Evolutionary conservation across 768 basidiomycete genomes (phyloP), one percentile per base, ranked within the genome.

Genomic region (Amanita rimosa): DNA sequence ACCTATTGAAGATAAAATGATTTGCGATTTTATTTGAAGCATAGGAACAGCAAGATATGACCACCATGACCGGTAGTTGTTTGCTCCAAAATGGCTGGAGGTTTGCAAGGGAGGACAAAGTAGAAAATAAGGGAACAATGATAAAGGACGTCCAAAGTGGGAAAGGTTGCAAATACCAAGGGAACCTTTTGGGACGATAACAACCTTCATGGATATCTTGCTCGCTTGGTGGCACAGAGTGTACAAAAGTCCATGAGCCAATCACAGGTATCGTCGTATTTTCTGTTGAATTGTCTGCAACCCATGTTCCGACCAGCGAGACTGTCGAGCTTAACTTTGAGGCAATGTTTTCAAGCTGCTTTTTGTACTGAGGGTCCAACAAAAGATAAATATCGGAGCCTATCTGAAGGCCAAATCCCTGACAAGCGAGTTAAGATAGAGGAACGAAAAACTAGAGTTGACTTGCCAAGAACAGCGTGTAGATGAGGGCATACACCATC

Each of bases 401-500:
- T 48, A 91, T 85, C 56, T 88, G 85, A 29, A 91, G 68, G 45
- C 85, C 86, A 59, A 91, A 90, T 2, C 88, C 88, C 75, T 78
- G 50, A 3, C 41, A 40, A 9, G 24, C 10, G 33, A 9, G 46
- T 43, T 31, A 54, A 37, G n/a, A 8, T 31, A 16, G 26, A 3
- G 14, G 31, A 24, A 17, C 24, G 16, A 26, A 7, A 19, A 7
- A 33, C 22, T 10, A 27, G 29, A 39, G 21, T 27, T 5, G 13
- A 19, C 58, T 51, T 53, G 76, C 76, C 59, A 91, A 63, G 60
- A 89, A 91, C 6, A 90, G 67, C 0, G 88, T 88, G 56, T 89
- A 90, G 27, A 91, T 87, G 52, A 91, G 70, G n/a, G 88, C 85
- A 52, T 87, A 89, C 14, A 90, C 85, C 81, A 91, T 85, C 63